phyloP scores from a whole-genome alignment of 2,329 filamentous ascomycete species.

The Penicillium rolfsii region DNA sequence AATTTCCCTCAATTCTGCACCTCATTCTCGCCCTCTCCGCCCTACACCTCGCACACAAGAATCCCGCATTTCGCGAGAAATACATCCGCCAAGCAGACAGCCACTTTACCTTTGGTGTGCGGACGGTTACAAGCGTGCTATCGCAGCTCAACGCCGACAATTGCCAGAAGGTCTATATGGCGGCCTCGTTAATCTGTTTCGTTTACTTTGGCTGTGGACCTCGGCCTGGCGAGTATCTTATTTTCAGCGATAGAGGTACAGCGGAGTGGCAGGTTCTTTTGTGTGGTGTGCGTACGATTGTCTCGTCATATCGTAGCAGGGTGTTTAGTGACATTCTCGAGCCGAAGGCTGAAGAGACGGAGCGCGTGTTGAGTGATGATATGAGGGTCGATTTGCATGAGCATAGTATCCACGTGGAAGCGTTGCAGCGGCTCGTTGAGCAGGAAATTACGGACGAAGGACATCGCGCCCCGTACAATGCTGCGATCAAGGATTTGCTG shows the following conservation, averaged over 20 bases:
- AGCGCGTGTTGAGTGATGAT: constrained; percentile 10
- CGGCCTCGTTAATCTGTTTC: constrained; percentile 37
- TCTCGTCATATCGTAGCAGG: constrained; percentile 19
- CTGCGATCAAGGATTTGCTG: constrained; percentile 23
- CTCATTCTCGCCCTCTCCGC: constrained; percentile 39
- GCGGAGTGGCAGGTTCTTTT: constrained; percentile 40
- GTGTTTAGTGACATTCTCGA: constrained; percentile 35
- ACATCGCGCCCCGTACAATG: not conserved
- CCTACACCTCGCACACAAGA: constrained; percentile 31
- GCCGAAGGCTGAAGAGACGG: constrained; percentile 2
- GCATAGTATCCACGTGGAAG: constrained; percentile 21
- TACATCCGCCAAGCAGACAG: constrained; percentile 36
- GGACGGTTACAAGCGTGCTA: constrained; percentile 37
- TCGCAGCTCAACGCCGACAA: constrained; percentile 31
- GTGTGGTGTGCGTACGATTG: constrained; percentile 35
- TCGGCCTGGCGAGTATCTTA: constrained; percentile 35
- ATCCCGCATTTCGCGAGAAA: constrained; percentile 22
- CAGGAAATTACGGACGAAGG: not conserved
- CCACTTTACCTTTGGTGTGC: constrained; percentile 42
- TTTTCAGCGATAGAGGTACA: constrained; percentile 35
- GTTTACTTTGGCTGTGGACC: constrained; percentile 41
- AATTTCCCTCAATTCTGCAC: constrained; percentile 38
- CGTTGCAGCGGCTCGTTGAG: constrained; percentile 20
- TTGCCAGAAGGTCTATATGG: constrained; percentile 40
- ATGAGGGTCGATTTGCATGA: constrained; percentile 24